These are phyloP conservation scores for Infundibulicybe gibba DNA, from an alignment of 768 basidiomycete genomes.

Conservation along the genomic window DNA sequence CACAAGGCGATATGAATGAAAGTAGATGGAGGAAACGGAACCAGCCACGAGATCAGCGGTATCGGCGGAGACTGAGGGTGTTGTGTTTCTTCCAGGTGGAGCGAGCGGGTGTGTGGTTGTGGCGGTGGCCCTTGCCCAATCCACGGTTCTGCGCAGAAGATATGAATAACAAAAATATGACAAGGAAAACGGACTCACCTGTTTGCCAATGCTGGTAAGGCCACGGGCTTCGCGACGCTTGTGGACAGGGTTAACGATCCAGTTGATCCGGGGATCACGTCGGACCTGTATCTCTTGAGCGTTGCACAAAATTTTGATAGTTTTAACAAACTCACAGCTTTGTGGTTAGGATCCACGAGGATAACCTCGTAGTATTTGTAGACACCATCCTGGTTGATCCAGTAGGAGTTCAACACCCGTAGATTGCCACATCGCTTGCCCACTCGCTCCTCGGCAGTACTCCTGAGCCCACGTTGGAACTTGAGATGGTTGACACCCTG, in stretches of 20 bases:
- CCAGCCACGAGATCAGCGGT: constrained; percentile 55
- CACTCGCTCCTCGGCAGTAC: constrained; percentile 97
- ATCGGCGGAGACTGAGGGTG: constrained; percentile 88
- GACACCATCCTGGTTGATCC: constrained; percentile 98
- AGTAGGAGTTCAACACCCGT: constrained; percentile 97
- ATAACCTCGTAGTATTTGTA: constrained; percentile 99
- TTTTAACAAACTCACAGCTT: constrained; percentile 52
- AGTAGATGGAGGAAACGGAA: constrained; percentile 15
- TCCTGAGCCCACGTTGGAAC: constrained; percentile 89
- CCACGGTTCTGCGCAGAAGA: constrained; percentile 76
- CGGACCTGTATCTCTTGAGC: constrained; percentile 59
- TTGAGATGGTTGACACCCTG: constrained; percentile 99
- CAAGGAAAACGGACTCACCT: constrained; percentile 47
- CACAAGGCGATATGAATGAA: constrained; percentile 16
- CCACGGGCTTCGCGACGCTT: constrained; percentile 98
- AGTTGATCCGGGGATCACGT: constrained; percentile 96
- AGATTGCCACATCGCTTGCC: constrained; percentile 95
- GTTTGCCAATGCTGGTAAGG: constrained; percentile 94
- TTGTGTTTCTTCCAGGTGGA: constrained; percentile 99
- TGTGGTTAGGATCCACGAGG: constrained; percentile 93
- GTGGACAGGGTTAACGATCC: constrained; percentile 98
- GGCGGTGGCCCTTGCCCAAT: constrained; percentile 89
- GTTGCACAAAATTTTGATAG: constrained; percentile 1
- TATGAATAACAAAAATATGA: constrained; percentile 4
- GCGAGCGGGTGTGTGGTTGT: constrained; percentile 90